Base-by-base conservation (phyloP, 805 yeast genomes). In the Komagataella ulmi region DNA sequence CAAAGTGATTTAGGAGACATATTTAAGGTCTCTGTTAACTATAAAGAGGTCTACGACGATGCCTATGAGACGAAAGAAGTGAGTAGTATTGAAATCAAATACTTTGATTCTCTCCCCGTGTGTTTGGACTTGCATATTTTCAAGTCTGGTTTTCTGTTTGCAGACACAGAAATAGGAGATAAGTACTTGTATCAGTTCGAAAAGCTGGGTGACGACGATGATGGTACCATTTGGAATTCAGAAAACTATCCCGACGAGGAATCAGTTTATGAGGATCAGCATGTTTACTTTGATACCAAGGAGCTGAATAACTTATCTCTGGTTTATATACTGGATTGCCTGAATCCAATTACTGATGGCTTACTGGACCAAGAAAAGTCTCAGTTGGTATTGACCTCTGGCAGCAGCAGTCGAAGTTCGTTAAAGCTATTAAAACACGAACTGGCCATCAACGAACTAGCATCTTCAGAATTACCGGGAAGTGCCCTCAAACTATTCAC, bases 141-240 rank as follows among this genome's bases (percentile, higher is more conserved):
- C 55, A 83, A 76, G 56, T 75, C 85, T 6, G 99, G 98, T 0
- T 85, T 80, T 56, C 58, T 91, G 44, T 86, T 79, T 62, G 85
- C 83, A 1, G 81, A 82, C 54, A 68, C 80, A 7, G 83, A 83
- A 53, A 64, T 70, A 52, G 80, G 83, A 24, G 81, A 83, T 59
- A 86, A 83, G 58, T 64, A 70, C 17, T 69, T 86, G n/a, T 87
- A 82, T 59, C 96, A 88, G 62, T 85, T 91, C 59, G 88, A 84
- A 55, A 76, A 76, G 49, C 67, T 89, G 47, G 96, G 95, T 1
- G 81, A 77, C 48, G 77, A 67, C 12, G 57, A 57, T 3, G 74
- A 73, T 21, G 69, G 65, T 43, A 59, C 53, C 18, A 59, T 54
- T 24, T 69, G 68, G 61, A 57, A 57, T 14, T 67, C 74, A 0